Evolutionary conservation across 768 basidiomycete species (phyloP).

Genomic region (Boletus reticulatus): DNA sequence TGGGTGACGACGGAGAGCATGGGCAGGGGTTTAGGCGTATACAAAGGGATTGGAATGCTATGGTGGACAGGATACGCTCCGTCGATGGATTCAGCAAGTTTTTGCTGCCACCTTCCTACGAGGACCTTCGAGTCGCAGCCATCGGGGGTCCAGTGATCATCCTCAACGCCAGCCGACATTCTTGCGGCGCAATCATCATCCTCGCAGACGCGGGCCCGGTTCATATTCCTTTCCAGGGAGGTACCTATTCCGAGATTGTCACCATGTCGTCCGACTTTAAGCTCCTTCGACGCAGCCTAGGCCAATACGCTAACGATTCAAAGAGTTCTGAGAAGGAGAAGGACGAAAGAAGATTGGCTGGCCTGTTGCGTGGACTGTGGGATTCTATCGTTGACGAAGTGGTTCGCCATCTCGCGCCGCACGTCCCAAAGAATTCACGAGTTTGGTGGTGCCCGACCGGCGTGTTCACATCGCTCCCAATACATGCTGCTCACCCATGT

Average conservation of each 20-base stretch:
- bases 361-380: slow-evolving; percentile 26
- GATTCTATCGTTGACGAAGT: slow-evolving; percentile 24
- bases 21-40: slow-evolving; percentile 17
- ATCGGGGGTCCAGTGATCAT: slow-evolving; percentile 32
- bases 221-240: slow-evolving; percentile 10
- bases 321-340: neutral
- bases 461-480: slow-evolving; percentile 23
- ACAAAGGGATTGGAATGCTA: slow-evolving; percentile 24
- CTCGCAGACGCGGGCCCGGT: slow-evolving; percentile 8
- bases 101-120: slow-evolving; percentile 19
- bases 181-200: slow-evolving; percentile 20
- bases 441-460: slow-evolving; percentile 33
- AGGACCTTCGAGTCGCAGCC: slow-evolving; percentile 11
- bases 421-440: slow-evolving; percentile 16
- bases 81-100: slow-evolving; percentile 24
- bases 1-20: slow-evolving; percentile 6
- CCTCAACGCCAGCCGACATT: slow-evolving; percentile 26
- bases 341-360: slow-evolving; percentile 2
- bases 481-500: slow-evolving; percentile 28
- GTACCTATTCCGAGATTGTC: slow-evolving; percentile 3
- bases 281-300: neutral
- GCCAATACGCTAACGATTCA: neutral
- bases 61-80: slow-evolving; percentile 25
- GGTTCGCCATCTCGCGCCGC: slow-evolving; percentile 15
- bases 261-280: slow-evolving; percentile 4